phyloP scores from a whole-genome alignment of 192 early-diverging fungal species.

The Linnemannia zychae region DNA sequence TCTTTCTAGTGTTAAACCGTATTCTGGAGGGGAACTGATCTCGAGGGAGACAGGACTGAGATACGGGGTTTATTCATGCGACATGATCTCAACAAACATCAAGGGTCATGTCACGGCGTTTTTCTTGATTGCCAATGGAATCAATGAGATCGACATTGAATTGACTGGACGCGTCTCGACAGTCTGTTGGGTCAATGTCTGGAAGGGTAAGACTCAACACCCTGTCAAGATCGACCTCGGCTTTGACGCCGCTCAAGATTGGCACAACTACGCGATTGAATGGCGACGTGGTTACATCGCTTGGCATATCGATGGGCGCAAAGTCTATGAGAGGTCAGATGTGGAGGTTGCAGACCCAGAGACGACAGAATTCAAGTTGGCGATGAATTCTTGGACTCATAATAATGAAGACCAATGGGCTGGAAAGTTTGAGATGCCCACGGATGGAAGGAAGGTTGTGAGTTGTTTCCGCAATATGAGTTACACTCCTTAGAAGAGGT shows the following conservation, averaged over 20 bases:
- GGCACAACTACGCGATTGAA: slow-evolving; percentile 18
- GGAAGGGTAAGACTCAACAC: slow-evolving; percentile 14
- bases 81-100: slow-evolving; percentile 14
- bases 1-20: background rate
- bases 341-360: slow-evolving; percentile 11
- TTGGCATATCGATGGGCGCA: slow-evolving; percentile 12
- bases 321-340: slow-evolving; percentile 5
- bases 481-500: slow-evolving; percentile 12
- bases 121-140: slow-evolving; percentile 8
- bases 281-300: slow-evolving; percentile 17
- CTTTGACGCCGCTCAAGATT: slow-evolving; percentile 5
- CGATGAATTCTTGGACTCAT: slow-evolving; percentile 11
- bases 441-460: background rate
- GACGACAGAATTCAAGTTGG: slow-evolving; percentile 13
- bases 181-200: slow-evolving; percentile 18
- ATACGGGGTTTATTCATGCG: slow-evolving; percentile 4
- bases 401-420: slow-evolving; percentile 17
- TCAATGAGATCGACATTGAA: slow-evolving; percentile 15
- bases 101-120: slow-evolving; percentile 14
- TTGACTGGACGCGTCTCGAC: slow-evolving; percentile 1
- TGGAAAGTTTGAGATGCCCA: slow-evolving; percentile 14
- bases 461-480: slow-evolving; percentile 13
- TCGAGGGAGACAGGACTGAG: background rate
- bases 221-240: slow-evolving; percentile 22
- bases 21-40: slow-evolving; percentile 1